Percentiles rank a stretch among this genome's conserved stretches.
These are phyloP conservation scores for Penicillium paneum DNA, from an alignment of 2,329 filamentous ascomycete genomes.

Conservation along the genomic window DNA sequence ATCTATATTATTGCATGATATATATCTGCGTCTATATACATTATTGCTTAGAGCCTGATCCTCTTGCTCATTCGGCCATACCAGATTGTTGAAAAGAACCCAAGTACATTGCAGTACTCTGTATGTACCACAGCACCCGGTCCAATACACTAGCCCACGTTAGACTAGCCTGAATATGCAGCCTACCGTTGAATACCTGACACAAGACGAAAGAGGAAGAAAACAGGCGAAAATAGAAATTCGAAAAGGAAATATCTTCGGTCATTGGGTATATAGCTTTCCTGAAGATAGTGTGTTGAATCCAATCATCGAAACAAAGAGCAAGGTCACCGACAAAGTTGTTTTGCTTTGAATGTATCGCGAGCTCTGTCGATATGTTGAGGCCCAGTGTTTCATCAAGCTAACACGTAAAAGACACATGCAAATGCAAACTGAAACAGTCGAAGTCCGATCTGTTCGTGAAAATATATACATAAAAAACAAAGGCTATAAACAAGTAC, in stretches of 20 bases:
- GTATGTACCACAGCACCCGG: no score
- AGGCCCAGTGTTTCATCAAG: neutral
- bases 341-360: neutral
- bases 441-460: neutral
- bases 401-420: neutral
- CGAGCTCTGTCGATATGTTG: neutral
- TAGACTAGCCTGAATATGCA: no score
- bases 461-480: slow-evolving; percentile 4
- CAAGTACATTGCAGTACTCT: no score
- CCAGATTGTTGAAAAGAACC: no score
- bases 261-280: neutral
- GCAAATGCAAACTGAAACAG: neutral
- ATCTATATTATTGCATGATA: no score
- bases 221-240: no score
- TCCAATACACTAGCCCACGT: no score
- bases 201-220: no score
- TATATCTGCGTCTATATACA: no score
- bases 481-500: neutral
- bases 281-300: neutral
- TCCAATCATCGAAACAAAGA: neutral
- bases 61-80: no score
- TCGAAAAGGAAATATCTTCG: neutral
- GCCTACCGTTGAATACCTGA: no score
- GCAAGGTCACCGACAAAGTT: neutral
- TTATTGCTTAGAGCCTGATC: no score